Conservation (phyloP, 805 yeast genomes). For the Blastobotrys terrestris region DNA sequence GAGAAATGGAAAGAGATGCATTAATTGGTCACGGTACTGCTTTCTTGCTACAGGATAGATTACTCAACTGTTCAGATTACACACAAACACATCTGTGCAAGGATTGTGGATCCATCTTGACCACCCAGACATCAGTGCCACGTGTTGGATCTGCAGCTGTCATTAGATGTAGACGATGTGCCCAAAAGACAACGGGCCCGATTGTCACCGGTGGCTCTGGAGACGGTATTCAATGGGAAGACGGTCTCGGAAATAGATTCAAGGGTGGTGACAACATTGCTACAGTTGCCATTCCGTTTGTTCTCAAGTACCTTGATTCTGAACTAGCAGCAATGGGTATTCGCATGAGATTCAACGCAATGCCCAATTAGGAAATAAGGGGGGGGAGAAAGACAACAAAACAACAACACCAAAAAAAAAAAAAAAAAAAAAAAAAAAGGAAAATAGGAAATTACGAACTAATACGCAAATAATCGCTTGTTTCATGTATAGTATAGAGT, state of each 20-base stretch:
- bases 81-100: constrained; percentile 88
- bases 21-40: constrained; percentile 98
- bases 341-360: constrained; percentile 81
- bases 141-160: constrained; percentile 76
- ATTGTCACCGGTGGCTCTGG: constrained; percentile 35
- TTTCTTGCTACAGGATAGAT: constrained; percentile 86
- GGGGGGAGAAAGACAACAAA: no score
- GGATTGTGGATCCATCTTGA: constrained; percentile 84
- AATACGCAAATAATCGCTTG: not conserved
- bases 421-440: not conserved
- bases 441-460: not conserved
- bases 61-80: constrained; percentile 92
- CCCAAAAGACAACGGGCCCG: constrained; percentile 52
- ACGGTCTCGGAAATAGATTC: constrained; percentile 87
- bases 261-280: constrained; percentile 93
- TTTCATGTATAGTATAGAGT: not conserved
- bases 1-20: constrained; percentile 99
- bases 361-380: no score
- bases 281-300: constrained; percentile 94
- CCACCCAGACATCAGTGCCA: constrained; percentile 88
- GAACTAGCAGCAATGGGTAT: constrained; percentile 98
- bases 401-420: constrained; percentile 4
- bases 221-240: constrained; percentile 82
- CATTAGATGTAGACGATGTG: constrained; percentile 87
- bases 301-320: constrained; percentile 87